Conservation (phyloP, 768 basidiomycete species). For the Leucocoprinus leucothites region DNA sequence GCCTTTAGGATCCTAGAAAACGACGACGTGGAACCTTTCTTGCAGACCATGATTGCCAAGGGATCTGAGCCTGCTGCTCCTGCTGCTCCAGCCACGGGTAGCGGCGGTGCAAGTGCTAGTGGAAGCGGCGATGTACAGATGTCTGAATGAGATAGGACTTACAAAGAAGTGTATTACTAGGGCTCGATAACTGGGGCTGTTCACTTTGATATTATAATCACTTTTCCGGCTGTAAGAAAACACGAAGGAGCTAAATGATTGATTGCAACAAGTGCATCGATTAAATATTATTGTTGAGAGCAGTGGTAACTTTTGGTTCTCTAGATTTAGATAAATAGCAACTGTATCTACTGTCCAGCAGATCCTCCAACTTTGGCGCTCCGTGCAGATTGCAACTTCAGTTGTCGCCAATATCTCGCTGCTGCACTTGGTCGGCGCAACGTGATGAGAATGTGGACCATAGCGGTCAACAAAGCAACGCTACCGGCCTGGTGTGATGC, state of each 20-base stretch:
- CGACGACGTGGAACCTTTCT: conserved; percentile 66
- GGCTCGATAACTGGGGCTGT: neutral
- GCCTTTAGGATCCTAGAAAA: conserved; percentile 20
- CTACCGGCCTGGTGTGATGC: conserved; percentile 96
- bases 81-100: conserved; percentile 24
- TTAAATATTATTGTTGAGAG: neutral
- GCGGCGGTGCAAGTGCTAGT: neutral
- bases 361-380: conserved; percentile 2
- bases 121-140: conserved; percentile 70
- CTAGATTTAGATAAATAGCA: neutral
- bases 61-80: conserved; percentile 40
- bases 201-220: neutral
- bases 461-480: conserved; percentile 78
- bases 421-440: conserved; percentile 68
- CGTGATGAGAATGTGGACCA: conserved; percentile 72
- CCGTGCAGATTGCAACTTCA: conserved; percentile 6
- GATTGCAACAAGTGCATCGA: neutral
- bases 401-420: conserved; percentile 55
- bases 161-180: conserved; percentile 9
- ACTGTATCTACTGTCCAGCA: neutral
- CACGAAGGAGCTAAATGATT: neutral
- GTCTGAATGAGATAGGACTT: conserved; percentile 50
- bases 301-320: neutral
- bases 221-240: neutral
- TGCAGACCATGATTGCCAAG: conserved; percentile 78